Conservation (phyloP, 1,284 basidiomycete genomes). For the Moniliophthora roreri region DNA sequence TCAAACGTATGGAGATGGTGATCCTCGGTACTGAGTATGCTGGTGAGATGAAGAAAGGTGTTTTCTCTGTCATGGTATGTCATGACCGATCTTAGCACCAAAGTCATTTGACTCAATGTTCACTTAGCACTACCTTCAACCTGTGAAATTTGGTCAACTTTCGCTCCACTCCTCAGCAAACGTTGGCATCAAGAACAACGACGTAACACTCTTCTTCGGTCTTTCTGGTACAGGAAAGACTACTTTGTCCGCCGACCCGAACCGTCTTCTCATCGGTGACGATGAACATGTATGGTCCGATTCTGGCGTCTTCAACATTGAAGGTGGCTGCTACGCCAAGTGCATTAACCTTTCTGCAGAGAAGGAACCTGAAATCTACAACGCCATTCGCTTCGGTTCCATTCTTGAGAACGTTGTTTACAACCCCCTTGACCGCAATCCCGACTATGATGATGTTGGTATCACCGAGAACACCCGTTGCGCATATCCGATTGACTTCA, state of each 20-base stretch:
- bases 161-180: conserved; percentile 99
- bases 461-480: conserved; percentile 99
- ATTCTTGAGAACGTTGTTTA: conserved; percentile 99
- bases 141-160: conserved; percentile 97
- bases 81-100: conserved; percentile 15
- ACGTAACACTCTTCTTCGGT: conserved; percentile 99
- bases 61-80: conserved; percentile 96
- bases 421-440: conserved; percentile 81
- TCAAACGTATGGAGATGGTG: conserved; percentile 99
- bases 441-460: conserved; percentile 95
- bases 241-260: conserved; percentile 91
- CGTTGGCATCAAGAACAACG: conserved; percentile 85
- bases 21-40: conserved; percentile 99
- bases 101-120: conserved; percentile 14
- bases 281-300: conserved; percentile 99
- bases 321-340: conserved; percentile 99
- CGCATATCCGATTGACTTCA: conserved; percentile 96
- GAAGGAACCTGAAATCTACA: conserved; percentile 98
- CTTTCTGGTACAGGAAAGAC: conserved; percentile 99
- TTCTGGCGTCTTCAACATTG: conserved; percentile 99
- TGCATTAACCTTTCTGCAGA: conserved; percentile 94
- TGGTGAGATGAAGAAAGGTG: conserved; percentile 99
- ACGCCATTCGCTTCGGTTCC: conserved; percentile 92
- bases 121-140: conserved; percentile 93
- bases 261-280: conserved; percentile 90